Percentiles rank a stretch among this genome's conserved stretches.
phyloP scores from a whole-genome alignment of 2,329 filamentous ascomycete species.

The Aspergillus cejpii region DNA sequence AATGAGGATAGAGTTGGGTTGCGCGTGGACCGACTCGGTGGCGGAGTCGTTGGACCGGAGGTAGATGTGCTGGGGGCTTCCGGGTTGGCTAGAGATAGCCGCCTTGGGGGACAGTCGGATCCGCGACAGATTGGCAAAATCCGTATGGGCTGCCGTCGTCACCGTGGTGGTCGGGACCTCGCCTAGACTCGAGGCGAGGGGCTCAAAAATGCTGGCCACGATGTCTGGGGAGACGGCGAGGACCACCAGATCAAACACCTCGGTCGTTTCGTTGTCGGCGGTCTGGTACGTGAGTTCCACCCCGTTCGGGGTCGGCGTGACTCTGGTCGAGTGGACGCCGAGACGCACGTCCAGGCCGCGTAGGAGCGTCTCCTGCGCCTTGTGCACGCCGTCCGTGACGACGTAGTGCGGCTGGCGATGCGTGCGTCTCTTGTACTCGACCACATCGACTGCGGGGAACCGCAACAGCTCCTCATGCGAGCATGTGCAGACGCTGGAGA shows the following conservation, averaged over 20 bases:
- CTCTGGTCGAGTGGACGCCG: slow-evolving; percentile 7
- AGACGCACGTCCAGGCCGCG: slow-evolving; percentile 11
- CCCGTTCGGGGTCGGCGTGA: slow-evolving; percentile 2
- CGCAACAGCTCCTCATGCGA: slow-evolving; percentile 18
- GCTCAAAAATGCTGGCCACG: slow-evolving; percentile 45
- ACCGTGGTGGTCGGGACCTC: slow-evolving; percentile 44
- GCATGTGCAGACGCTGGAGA: slow-evolving; percentile 29
- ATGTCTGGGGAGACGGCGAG: slow-evolving; percentile 52
- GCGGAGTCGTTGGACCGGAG: slow-evolving; percentile 26
- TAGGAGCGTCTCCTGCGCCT: slow-evolving; percentile 13
- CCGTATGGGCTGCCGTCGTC: slow-evolving; percentile 45
- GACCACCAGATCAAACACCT: slow-evolving; percentile 36
- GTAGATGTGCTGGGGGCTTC: slow-evolving; percentile 28
- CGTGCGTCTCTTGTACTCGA: slow-evolving; percentile 18
- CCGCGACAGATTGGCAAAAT: slow-evolving; percentile 18
- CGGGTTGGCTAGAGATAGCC: background rate
- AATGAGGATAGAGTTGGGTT: slow-evolving; percentile 48
- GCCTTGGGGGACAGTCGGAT: slow-evolving; percentile 6
- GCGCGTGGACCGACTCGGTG: slow-evolving; percentile 51
- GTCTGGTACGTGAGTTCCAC: slow-evolving; percentile 7
- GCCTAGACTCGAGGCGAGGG: slow-evolving; percentile 22
- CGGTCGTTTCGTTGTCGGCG: slow-evolving; percentile 3
- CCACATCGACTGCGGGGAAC: slow-evolving; percentile 18
- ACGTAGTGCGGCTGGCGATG: slow-evolving; percentile 18
- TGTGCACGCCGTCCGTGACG: slow-evolving; percentile 16